Evolutionary conservation across 2,329 filamentous ascomycete genomes (phyloP).

Genomic region (Colletotrichum melonis): DNA sequence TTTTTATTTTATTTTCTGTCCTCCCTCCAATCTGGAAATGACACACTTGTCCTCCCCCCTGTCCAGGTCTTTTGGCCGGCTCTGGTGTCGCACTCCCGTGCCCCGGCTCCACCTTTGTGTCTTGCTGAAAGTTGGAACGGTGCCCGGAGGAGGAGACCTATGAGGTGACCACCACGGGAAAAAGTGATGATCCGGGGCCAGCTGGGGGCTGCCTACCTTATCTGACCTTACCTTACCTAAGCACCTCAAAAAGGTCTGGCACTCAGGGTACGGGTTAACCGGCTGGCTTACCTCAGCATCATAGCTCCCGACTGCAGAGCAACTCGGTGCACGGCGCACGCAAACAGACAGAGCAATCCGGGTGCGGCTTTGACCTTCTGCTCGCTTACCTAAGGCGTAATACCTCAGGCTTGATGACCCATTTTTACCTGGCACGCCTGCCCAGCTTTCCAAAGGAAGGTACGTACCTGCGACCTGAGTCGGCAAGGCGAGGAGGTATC

Average conservation of each 20-base stretch:
- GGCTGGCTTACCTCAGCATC: not conserved
- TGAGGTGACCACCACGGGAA: not conserved
- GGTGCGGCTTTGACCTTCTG: not conserved
- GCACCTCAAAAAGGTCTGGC: not conserved
- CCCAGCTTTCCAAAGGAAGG: not conserved
- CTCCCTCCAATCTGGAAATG: slow-evolving; percentile 1
- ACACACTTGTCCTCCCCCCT: slow-evolving; percentile 2
- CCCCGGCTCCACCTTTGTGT: not conserved
- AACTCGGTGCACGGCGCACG: not conserved
- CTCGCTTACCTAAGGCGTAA: not conserved
- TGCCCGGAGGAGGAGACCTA: not conserved
- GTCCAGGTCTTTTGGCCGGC: not conserved
- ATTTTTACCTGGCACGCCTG: not conserved
- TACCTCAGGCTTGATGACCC: slow-evolving; percentile 1
- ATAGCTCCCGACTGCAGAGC: not conserved
- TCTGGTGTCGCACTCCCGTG: not conserved
- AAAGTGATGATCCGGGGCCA: not conserved
- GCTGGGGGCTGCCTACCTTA: no score
- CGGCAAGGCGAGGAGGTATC: slow-evolving; percentile 37
- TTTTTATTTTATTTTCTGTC: slow-evolving; percentile 23
- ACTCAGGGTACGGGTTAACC: no score
- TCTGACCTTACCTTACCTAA: not conserved
- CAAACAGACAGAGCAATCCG: not conserved
- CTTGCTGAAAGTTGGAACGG: not conserved
- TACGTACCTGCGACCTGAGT: slow-evolving; percentile 9